These are phyloP conservation scores for Blumeria graminis DNA, from an alignment of 2,329 filamentous ascomycete genomes.

Conservation along the genomic window DNA sequence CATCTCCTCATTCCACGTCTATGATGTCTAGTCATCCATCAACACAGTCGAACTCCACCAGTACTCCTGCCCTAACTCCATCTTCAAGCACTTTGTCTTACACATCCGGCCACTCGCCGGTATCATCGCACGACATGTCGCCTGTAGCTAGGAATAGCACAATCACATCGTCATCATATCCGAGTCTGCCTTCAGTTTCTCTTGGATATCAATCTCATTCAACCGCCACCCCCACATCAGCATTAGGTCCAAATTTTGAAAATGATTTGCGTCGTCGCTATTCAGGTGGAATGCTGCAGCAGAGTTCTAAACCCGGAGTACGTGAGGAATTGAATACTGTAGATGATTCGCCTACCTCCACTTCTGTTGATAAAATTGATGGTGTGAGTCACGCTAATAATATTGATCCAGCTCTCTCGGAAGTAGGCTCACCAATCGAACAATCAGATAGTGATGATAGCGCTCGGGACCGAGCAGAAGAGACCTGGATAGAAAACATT, in stretches of 20 bases:
- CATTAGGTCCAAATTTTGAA: constrained; percentile 43
- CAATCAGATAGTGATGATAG: constrained; percentile 28
- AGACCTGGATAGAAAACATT: constrained; percentile 41
- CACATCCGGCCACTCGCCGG: constrained; percentile 52
- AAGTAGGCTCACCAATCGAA: constrained; percentile 28
- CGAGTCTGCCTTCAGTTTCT: constrained; percentile 45
- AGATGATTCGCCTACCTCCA: constrained; percentile 11
- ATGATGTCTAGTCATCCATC: constrained; percentile 37
- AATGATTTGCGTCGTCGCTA: constrained; percentile 38
- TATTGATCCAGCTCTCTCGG: constrained; percentile 15
- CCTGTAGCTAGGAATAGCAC: constrained; percentile 37
- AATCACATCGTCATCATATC: constrained; percentile 42
- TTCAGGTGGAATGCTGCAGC: constrained; percentile 42
- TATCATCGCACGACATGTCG: constrained; percentile 41
- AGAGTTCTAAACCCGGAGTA: constrained; percentile 22
- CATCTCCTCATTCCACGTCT: constrained; percentile 23
- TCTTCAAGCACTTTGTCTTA: constrained; percentile 55
- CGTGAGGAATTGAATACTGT: constrained; percentile 12
- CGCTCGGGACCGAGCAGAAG: constrained; percentile 33
- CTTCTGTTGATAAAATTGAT: constrained; percentile 16
- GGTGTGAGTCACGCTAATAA: constrained; percentile 17
- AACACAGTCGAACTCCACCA: constrained; percentile 23
- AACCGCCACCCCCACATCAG: constrained; percentile 35
- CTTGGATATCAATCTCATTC: constrained; percentile 44
- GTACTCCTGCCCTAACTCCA: constrained; percentile 55